Base-by-base conservation (phyloP, 2,329 filamentous ascomycete species). In the Diaporthe caulivora region DNA sequence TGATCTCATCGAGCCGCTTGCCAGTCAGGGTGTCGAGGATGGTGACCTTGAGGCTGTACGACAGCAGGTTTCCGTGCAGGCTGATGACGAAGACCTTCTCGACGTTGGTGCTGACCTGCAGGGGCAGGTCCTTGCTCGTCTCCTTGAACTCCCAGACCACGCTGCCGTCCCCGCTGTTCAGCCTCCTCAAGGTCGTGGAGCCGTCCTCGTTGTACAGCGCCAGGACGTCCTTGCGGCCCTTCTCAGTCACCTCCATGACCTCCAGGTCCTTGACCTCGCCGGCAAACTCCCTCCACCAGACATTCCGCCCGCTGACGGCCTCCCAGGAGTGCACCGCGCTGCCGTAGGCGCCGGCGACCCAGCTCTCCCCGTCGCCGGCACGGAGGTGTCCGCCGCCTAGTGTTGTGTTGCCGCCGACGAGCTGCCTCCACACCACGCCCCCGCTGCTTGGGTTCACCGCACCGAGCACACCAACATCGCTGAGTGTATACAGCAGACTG, bases 371-470 rank as follows among this genome's bases (percentile, higher is more conserved):
- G 77, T 95, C 92, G n/a, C 91, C 91, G n/a, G 93, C 91, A 76
- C 93, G 88, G 77, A 97, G 83, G 78, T 88, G 85, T n/a, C 88
- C 86, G 54, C 82, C 83, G 31, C 85, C 83, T 68, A 83, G 82
- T 57, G 86, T 86, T 44, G 84, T 77, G 62, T 86, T 86, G 42
- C 86, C 85, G n/a, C 88, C 84, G 58, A 97, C 82, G 70, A 90
- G 85, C 80, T 98, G 96, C 71, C 97, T 90, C 97, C 97, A 99
- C 2, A 98, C 89, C 21, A 98, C 81, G 2, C 90, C 88, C 24
- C 97, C 96, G 80, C 93, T 95, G 80, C 92, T 93, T 1, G 97
- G 97, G 78, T 98, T 97, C 60, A 98, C 89, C 1, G 96, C 96
- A 64, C 94, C 97, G 24, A 99, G 84, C 2, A 98, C 90, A 49